Evolutionary conservation across 1,284 basidiomycete genomes (phyloP), one percentile per base, ranked within the genome.

Genomic region (Kalmanozyma brasiliensis): DNA sequence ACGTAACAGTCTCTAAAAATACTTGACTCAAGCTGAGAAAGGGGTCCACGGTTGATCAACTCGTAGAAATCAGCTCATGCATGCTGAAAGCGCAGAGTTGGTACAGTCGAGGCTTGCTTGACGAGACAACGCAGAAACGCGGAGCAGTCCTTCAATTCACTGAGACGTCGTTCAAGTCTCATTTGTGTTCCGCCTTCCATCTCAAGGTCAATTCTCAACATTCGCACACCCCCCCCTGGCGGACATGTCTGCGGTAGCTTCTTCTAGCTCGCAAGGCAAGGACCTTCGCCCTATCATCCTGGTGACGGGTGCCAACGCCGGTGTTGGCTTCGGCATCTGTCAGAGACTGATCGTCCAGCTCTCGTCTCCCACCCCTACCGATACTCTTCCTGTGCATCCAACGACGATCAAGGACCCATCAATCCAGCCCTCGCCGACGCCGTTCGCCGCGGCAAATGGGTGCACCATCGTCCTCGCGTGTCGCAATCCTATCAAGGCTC

Each of bases 401-500:
- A 48, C 62, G 33, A 48, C 35, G 17, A 47, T 52, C 19, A 35
- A 55, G 3, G 53, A 53, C n/a, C 49, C 55, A 3, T 30, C 46
- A 1, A 24, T 49, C 8, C 63, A 61, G n/a, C 69, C 60, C 4
- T 32, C 62, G 1, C 62, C 77, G 14, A 76, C 78, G 17, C 76
- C 80, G 4, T 83, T 78, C 45, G 58, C 74, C n/a, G 79, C 81
- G 3, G 62, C 73, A 10, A 57, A 82, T 41, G 81, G 81, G 26
- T 74, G 74, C 59, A 81, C 78, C 19, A 47, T 82, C 36, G 42
- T 82, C 36, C 72, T 82, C 7, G 81, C 81, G 13, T 81, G 79
- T 47, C 74, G 81, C 4, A 82, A 82, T 38, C 70, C 77, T 23
- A 74, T 80, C 59, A 81, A 81, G 43, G 81, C 82, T 13, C 75